These are phyloP conservation scores for Aquanectria penicillioides DNA, from an alignment of 2,329 filamentous ascomycete species.

Conservation along the genomic window DNA sequence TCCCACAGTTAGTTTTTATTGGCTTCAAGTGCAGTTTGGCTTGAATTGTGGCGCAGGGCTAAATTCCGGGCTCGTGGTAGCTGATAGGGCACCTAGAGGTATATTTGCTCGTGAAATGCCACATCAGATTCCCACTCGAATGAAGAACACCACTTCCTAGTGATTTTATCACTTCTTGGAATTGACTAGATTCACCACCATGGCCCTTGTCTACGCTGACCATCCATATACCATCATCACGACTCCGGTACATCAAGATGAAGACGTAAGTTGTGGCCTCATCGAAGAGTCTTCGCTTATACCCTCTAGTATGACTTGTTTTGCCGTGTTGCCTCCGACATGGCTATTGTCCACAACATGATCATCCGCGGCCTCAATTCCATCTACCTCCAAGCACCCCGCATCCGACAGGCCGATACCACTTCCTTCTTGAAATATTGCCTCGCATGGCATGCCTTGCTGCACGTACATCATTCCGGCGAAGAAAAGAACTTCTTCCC, in stretches of 20 bases:
- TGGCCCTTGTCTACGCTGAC: slow-evolving; percentile 17
- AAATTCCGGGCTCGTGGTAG: too few relatives aligned
- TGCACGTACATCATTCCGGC: slow-evolving; percentile 49
- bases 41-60: too few relatives aligned
- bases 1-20: too few relatives aligned
- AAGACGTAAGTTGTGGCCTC: neutral
- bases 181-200: too few relatives aligned
- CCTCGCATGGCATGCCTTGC: slow-evolving; percentile 36
- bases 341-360: slow-evolving; percentile 47
- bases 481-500: slow-evolving; percentile 51
- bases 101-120: too few relatives aligned
- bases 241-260: slow-evolving; percentile 5
- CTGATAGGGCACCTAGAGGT: too few relatives aligned
- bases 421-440: slow-evolving; percentile 43
- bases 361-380: slow-evolving; percentile 47
- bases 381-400: slow-evolving; percentile 47
- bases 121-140: too few relatives aligned
- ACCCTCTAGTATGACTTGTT: slow-evolving; percentile 41
- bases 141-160: too few relatives aligned
- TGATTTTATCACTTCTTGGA: too few relatives aligned
- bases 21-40: too few relatives aligned
- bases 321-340: slow-evolving; percentile 40
- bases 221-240: slow-evolving; percentile 12
- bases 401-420: slow-evolving; percentile 44
- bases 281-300: neutral